Conservation (phyloP, 352 stramenopile species). For the Phytophthora sojae region DNA sequence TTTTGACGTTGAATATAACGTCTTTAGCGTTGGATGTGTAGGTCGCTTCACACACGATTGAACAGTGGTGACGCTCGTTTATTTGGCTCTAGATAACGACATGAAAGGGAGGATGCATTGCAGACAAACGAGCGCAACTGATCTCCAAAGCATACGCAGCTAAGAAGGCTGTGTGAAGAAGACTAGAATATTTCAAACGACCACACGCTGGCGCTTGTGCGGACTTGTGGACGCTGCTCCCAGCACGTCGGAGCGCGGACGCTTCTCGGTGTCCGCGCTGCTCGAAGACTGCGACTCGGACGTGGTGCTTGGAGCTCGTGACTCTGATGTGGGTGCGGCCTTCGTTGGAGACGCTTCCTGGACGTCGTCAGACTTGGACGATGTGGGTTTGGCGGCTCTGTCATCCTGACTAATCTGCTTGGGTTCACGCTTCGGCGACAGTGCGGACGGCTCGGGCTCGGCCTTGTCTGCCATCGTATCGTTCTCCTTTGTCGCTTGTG, state of each 20-base stretch:
- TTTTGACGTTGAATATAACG: conserved; percentile 11
- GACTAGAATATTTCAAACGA: conserved; percentile 44
- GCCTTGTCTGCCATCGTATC: conserved; percentile 21
- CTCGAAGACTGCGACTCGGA: conserved; percentile 35
- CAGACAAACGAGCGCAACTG: conserved; percentile 20
- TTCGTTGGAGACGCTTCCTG: conserved; percentile 36
- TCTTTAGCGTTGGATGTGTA: background rate
- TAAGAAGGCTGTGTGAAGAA: conserved; percentile 22
- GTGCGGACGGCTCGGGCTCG: background rate
- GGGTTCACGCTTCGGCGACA: conserved; percentile 25
- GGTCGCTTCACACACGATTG: background rate
- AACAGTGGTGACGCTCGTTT: conserved; percentile 14
- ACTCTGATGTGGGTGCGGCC: conserved; percentile 11
- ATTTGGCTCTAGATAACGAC: conserved; percentile 31
- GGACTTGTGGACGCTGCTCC: conserved; percentile 41
- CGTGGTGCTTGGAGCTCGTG: conserved; percentile 25
- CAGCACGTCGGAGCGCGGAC: conserved; percentile 33
- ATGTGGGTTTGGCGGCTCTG: conserved; percentile 1
- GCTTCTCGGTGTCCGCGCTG: conserved; percentile 39
- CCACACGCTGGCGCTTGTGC: conserved; percentile 53
- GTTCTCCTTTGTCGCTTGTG: conserved; percentile 32
- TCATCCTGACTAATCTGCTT: conserved; percentile 29
- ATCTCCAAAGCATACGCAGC: conserved; percentile 36
- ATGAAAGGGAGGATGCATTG: conserved; percentile 25
- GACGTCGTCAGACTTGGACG: conserved; percentile 28